These are phyloP conservation scores for Pulchroboletus neoregius DNA, from an alignment of 1,284 basidiomycete genomes.

Conservation along the genomic window DNA sequence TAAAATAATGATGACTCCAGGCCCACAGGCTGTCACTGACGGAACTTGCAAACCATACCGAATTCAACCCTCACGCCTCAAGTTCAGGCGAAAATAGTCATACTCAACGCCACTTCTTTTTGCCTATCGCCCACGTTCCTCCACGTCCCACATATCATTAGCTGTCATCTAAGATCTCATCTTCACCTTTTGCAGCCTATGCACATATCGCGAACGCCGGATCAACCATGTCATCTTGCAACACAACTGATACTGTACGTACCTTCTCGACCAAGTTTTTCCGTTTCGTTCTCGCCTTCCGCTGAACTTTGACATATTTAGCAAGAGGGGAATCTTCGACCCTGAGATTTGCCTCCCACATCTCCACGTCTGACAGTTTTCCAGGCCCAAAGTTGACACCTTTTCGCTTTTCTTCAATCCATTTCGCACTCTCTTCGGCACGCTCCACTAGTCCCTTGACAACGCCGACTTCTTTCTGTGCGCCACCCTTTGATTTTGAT, in stretches of 20 bases:
- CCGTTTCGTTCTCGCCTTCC: constrained; percentile 77
- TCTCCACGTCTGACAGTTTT: constrained; percentile 61
- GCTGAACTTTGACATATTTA: constrained; percentile 76
- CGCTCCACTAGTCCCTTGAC: constrained; percentile 81
- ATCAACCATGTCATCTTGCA: constrained; percentile 1
- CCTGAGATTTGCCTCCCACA: constrained; percentile 65
- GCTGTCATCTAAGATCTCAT: constrained; percentile 59
- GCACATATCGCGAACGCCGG: constrained; percentile 5
- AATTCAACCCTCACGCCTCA: constrained; percentile 1
- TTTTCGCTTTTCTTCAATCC: constrained; percentile 69
- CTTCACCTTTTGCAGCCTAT: constrained; percentile 64
- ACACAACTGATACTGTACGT: constrained; percentile 12
- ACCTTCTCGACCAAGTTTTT: constrained; percentile 77
- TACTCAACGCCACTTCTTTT: constrained; percentile 1
- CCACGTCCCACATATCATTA: constrained; percentile 15
- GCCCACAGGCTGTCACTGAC: not conserved
- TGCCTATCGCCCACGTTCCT: not conserved
- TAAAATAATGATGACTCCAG: not conserved
- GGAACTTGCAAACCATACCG: constrained; percentile 2
- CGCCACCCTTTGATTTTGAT: constrained; percentile 35
- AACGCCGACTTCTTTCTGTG: constrained; percentile 53
- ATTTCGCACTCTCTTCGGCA: constrained; percentile 77
- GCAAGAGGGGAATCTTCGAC: constrained; percentile 74
- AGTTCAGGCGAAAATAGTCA: not conserved
- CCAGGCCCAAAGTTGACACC: constrained; percentile 72